These are phyloP conservation scores for Ceratocystis cacaofunesta DNA, from an alignment of 2,329 filamentous ascomycete species.

Conservation along the genomic window DNA sequence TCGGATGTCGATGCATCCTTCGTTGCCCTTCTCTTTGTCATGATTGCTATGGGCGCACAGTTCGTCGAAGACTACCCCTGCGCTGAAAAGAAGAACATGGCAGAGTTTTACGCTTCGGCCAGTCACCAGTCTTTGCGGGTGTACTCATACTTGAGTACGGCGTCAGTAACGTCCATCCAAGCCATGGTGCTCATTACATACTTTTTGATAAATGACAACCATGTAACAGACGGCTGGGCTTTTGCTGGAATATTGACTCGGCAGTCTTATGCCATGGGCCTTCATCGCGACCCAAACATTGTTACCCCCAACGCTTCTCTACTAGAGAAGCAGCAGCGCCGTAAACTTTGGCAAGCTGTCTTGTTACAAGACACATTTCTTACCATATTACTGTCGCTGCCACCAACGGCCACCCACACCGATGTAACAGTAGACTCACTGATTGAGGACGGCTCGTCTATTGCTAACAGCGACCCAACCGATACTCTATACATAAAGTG, in stretches of 20 bases:
- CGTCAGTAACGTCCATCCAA: slow-evolving; percentile 58
- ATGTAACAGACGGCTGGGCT: slow-evolving; percentile 68
- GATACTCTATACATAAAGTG: slow-evolving; percentile 59
- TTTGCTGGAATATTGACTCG: slow-evolving; percentile 65
- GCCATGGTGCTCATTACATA: slow-evolving; percentile 70
- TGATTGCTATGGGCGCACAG: slow-evolving; percentile 65
- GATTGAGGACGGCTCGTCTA: slow-evolving; percentile 43
- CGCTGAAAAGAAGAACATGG: slow-evolving; percentile 54
- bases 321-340: slow-evolving; percentile 63
- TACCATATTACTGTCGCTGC: slow-evolving; percentile 60
- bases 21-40: slow-evolving; percentile 58
- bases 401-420: slow-evolving; percentile 63
- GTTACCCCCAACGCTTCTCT: slow-evolving; percentile 49
- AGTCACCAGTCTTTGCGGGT: slow-evolving; percentile 63
- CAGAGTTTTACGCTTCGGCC: slow-evolving; percentile 69
- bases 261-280: slow-evolving; percentile 67
- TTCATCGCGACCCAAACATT: slow-evolving; percentile 66
- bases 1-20: slow-evolving; percentile 50
- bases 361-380: slow-evolving; percentile 69
- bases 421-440: slow-evolving; percentile 65
- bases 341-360: slow-evolving; percentile 72
- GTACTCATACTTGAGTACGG: slow-evolving; percentile 61
- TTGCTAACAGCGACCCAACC: slow-evolving; percentile 45
- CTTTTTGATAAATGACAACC: slow-evolving; percentile 75
- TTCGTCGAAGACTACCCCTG: slow-evolving; percentile 49